phyloP scores from a whole-genome alignment of 2,329 filamentous ascomycete species.

The Cercospora beticola region DNA sequence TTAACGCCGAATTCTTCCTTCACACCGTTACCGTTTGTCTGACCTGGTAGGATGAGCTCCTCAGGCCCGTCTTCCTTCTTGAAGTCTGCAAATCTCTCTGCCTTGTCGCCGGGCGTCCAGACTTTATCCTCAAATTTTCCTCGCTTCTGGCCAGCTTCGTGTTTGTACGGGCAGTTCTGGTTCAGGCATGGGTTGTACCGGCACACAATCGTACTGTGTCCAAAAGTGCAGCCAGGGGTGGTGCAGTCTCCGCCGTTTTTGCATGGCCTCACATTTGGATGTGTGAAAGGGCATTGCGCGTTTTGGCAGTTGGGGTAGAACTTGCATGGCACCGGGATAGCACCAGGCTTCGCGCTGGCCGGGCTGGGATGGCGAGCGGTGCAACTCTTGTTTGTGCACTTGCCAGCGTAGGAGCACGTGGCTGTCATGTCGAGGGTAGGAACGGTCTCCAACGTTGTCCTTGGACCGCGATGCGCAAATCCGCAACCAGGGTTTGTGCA shows the following conservation, averaged over 20 bases:
- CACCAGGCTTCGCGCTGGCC: slow-evolving; percentile 72
- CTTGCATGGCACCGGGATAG: slow-evolving; percentile 85
- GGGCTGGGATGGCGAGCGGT: slow-evolving; percentile 89
- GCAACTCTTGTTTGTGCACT: slow-evolving; percentile 96
- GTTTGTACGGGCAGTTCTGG: slow-evolving; percentile 81
- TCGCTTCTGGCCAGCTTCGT: slow-evolving; percentile 82
- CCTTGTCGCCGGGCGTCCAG: slow-evolving; percentile 64
- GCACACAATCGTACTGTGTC: slow-evolving; percentile 80
- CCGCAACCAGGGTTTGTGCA: slow-evolving; percentile 89
- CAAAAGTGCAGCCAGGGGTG: slow-evolving; percentile 80
- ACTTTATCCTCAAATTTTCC: slow-evolving; percentile 85
- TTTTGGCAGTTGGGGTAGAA: slow-evolving; percentile 95
- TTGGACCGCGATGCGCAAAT: slow-evolving; percentile 89
- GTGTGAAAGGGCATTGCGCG: slow-evolving; percentile 80
- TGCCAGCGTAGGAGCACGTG: slow-evolving; percentile 78
- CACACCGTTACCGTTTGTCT: slow-evolving; percentile 17
- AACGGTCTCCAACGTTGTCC: slow-evolving; percentile 64
- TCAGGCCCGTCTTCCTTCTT: slow-evolving; percentile 30
- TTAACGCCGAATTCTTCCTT: slow-evolving; percentile 7
- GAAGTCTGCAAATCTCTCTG: slow-evolving; percentile 32
- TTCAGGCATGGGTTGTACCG: slow-evolving; percentile 91
- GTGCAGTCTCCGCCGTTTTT: slow-evolving; percentile 89
- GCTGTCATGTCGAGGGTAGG: slow-evolving; percentile 78
- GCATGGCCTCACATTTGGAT: slow-evolving; percentile 82
- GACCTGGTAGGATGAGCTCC: slow-evolving; percentile 38